phyloP scores from a whole-genome alignment of 768 basidiomycete species.

The Russula virescens region DNA sequence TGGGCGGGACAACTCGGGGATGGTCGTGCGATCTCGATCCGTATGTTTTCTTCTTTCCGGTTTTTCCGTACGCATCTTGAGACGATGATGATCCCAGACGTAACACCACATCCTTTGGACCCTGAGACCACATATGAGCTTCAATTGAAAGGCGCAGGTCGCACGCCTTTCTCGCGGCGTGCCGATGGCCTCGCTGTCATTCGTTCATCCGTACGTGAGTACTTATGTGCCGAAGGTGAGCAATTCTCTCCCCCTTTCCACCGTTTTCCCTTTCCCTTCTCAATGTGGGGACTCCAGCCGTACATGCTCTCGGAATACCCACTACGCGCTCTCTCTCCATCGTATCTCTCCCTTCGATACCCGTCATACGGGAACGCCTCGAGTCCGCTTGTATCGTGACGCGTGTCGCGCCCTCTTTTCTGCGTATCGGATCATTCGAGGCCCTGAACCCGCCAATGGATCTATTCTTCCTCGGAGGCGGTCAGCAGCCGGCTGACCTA shows the following conservation, averaged over 20 bases:
- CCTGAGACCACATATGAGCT: constrained; percentile 64
- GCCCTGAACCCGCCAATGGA: constrained; percentile 66
- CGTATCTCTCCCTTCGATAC: constrained; percentile 63
- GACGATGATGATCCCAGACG: constrained; percentile 41
- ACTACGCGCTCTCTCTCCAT: constrained; percentile 85
- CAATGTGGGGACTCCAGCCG: constrained; percentile 35
- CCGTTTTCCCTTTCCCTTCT: neutral
- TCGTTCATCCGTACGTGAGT: constrained; percentile 93
- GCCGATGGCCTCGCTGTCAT: constrained; percentile 95
- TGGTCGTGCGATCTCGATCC: constrained; percentile 87
- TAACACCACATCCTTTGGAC: constrained; percentile 64
- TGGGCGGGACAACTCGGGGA: constrained; percentile 97
- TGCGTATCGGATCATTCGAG: constrained; percentile 90
- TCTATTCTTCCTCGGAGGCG: constrained; percentile 68
- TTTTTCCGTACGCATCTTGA: neutral
- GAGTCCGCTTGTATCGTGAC: constrained; percentile 73
- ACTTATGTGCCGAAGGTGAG: constrained; percentile 83
- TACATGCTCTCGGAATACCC: constrained; percentile 79
- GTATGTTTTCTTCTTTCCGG: constrained; percentile 33
- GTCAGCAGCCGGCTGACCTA: constrained; percentile 66
- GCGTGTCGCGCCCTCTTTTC: constrained; percentile 82
- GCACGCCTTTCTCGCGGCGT: constrained; percentile 87
- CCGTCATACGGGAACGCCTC: constrained; percentile 66
- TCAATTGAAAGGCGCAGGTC: constrained; percentile 90
- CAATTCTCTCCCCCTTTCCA: neutral